Base-by-base conservation (phyloP, 306 rosid genomes). In the Acacia acuminata region DNA sequence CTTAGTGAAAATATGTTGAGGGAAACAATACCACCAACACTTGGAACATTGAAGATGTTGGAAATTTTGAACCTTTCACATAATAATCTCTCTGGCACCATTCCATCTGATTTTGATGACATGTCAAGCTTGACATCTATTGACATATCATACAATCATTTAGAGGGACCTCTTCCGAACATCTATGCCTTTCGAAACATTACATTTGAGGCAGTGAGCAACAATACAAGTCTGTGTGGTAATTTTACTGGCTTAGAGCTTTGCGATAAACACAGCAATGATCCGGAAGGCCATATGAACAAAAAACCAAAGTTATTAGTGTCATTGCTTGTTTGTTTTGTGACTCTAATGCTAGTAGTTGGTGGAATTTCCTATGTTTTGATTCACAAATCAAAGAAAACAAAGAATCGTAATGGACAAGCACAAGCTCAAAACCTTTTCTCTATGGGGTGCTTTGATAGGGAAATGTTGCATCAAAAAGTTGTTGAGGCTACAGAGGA, bases 41-140 rank as follows among this genome's bases (percentile, higher is more conserved):
- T 85, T 50, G 91, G 87, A 16, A 5, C 13, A 0, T 40, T 83
- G 50, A 53, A 38, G 19, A 30, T 6, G 42, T 64, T 88, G 32
- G 83, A 78, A 71, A 85, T 34, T 34, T 4, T 34, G 36, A 34
- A 34, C 36, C 5, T 34, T 4, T 34, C 36, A 3, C 36, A 34
- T 68, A 88, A 85, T 13, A 17, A 61, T 55, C 83, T 88, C 48
- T 77, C 65, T 44, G 82, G 85, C 56, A 70, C 64, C 0, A 73
- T 88, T 40, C 87, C 87, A 4, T 48, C 79, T 0, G 27, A 47
- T 17, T 82, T 87, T 43, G 51, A 32, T 22, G 53, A 43, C 7
- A 58, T 84, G 84, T 69, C 73, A 71, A 71, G 83, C 73, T 84
- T 87, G 84, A 75, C 75, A 61, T 27, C 11, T 25, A 60, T 87